Base-by-base conservation (phyloP, 345 rosid species). In the Balakata baccata region DNA sequence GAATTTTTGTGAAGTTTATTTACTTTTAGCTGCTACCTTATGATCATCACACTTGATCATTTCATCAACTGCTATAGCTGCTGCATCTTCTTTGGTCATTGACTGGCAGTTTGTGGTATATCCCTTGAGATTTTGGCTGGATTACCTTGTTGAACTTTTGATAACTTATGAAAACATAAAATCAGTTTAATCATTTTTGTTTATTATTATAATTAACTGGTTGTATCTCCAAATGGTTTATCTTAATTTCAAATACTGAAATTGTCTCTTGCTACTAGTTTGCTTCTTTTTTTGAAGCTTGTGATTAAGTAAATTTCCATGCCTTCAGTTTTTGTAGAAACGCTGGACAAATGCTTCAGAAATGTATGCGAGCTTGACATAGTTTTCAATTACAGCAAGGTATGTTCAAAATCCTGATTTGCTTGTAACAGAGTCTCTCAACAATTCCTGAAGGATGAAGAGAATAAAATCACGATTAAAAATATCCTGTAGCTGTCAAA, bases 331-430 rank as follows among this genome's bases (percentile, higher is more conserved):
- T 84, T 89, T 81, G 99, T 91, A 81, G 97, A 92, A 84, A 90
- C 97, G 9, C 82, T 95, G 81, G 99, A 95, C 86, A 95, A 89
- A 83, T 95, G 99, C 96, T 91, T 92, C 92, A 90, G 84, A 81
- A 90, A 95, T 83, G 98, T 92, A 54, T 89, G 96, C 34, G 97
- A 95, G 87, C 98, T 89, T 45, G 98, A 91, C 81, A 86, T 90
- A 7, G 89, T 93, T 68, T 90, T 87, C 87, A 91, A 88, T 73
- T 92, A 93, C 85, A 85, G 88, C 84, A 95, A 95, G 99, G 97
- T 92, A 47, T 69, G 83, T 59, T 38, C 37, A 37, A 43, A 37
- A 45, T 60, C 74, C 66, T 25, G 3, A 7, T 45, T 25, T 14
- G 6, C 5, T 7, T 46, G 20, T n/a, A 51, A 38, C 18, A 16